A percentile compares a stretch with the other conserved stretches of the same genome.
phyloP scores from a whole-genome alignment of 2,329 filamentous ascomycete genomes.

The Ophiostoma angusticollis region DNA sequence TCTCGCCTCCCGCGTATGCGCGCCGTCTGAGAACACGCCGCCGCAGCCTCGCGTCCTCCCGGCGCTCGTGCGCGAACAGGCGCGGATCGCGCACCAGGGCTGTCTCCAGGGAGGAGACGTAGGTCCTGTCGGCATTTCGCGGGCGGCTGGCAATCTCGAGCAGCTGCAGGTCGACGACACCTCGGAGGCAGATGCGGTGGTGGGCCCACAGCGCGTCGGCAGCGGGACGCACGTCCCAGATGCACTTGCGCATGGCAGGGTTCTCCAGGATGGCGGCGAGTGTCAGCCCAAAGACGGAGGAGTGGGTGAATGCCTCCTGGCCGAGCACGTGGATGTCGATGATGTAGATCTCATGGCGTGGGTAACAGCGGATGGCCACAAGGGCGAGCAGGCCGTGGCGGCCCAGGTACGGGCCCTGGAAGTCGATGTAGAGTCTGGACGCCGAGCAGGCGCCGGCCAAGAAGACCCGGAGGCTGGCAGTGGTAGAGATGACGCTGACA shows the following conservation, averaged over 20 bases:
- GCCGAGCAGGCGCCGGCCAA: conserved; percentile 1
- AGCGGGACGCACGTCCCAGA: conserved; percentile 19
- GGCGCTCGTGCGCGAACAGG: conserved; percentile 15
- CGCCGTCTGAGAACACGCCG: too few relatives aligned
- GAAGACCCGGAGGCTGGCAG: not conserved
- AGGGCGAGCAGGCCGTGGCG: conserved; percentile 15
- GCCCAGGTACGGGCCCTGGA: conserved; percentile 13
- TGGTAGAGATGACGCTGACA: not conserved
- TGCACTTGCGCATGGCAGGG: conserved; percentile 12
- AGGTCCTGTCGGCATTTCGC: conserved; percentile 11
- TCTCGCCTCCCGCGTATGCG: too few relatives aligned
- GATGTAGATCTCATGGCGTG: conserved; percentile 5
- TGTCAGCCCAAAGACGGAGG: conserved; percentile 3
- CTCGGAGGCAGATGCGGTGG: conserved; percentile 14
- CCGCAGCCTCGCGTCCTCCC: conserved; percentile 17
- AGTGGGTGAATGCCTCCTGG: conserved; percentile 11
- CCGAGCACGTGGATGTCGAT: conserved; percentile 16
- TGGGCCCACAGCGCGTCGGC: conserved; percentile 18
- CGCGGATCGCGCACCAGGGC: conserved; percentile 7
- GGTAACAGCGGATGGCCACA: conserved; percentile 12
- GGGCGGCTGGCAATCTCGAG: conserved; percentile 17
- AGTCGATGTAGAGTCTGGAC: conserved; percentile 14
- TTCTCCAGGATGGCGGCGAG: conserved; percentile 16
- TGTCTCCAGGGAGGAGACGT: conserved; percentile 9
- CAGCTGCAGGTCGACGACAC: conserved; percentile 20